A percentile compares a stretch with the other conserved stretches of the same genome.
Conservation (phyloP, 768 basidiomycete genomes). For the Kwoniella dendrophila region DNA sequence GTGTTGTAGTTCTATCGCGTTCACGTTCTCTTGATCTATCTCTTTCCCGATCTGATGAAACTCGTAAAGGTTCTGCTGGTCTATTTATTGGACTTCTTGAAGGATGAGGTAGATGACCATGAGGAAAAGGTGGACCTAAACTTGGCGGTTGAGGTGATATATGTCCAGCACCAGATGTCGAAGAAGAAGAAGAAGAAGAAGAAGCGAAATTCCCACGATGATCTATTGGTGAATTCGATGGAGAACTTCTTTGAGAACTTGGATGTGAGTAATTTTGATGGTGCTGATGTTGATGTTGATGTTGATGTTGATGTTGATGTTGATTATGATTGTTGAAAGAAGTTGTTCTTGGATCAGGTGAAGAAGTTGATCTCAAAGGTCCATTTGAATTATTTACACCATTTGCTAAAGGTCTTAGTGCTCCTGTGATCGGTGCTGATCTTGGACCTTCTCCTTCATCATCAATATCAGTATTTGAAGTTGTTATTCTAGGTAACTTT, state of each 20-base stretch:
- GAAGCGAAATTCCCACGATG: constrained; percentile 28
- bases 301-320: too few species aligned
- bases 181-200: constrained; percentile 4
- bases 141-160: constrained; percentile 20
- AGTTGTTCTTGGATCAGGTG: constrained; percentile 38
- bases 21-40: constrained; percentile 5
- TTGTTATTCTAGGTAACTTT: constrained; percentile 30
- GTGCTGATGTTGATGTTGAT: too few species aligned
- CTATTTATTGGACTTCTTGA: neutral
- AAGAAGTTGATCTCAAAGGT: constrained; percentile 39
- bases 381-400: constrained; percentile 7
- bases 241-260: constrained; percentile 22
- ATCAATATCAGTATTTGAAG: constrained; percentile 21
- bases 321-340: constrained; percentile 3
- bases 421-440: constrained; percentile 31
- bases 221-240: constrained; percentile 37
- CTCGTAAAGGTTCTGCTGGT: constrained; percentile 8
- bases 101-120: constrained; percentile 5
- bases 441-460: constrained; percentile 24
- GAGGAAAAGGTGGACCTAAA: constrained; percentile 6
- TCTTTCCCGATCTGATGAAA: constrained; percentile 14
- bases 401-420: constrained; percentile 20
- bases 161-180: neutral
- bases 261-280: too few species aligned
- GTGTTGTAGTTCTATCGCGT: constrained; percentile 17